A percentile compares a stretch with the other conserved stretches of the same genome.
phyloP scores from a whole-genome alignment of 345 rosid genomes.

The Gossypium sturtianum region DNA sequence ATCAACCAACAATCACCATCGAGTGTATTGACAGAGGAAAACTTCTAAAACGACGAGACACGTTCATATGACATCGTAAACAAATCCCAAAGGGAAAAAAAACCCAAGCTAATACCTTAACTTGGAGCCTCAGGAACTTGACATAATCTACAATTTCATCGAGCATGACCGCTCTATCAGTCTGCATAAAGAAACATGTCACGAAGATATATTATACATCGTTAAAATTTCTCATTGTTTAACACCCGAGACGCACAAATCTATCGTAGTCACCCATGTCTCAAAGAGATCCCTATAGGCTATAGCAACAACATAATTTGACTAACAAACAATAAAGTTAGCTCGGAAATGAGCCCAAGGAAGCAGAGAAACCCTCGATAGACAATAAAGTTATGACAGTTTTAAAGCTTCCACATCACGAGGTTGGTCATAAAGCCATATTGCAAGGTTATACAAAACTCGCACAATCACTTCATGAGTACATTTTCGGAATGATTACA shows the following conservation, averaged over 20 bases:
- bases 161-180: conserved; percentile 96
- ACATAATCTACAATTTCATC: conserved; percentile 99
- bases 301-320: not conserved
- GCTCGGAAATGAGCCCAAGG: not conserved
- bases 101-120: conserved; percentile 52
- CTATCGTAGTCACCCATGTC: not conserved
- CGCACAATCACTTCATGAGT: too few species aligned
- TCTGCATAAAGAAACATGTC: conserved; percentile 41
- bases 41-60: not conserved
- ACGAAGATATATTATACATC: not conserved
- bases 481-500: too few species aligned
- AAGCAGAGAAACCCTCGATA: not conserved
- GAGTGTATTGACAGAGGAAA: not conserved
- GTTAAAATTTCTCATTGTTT: not conserved
- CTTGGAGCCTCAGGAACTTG: conserved; percentile 98
- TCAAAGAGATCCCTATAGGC: not conserved
- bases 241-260: not conserved
- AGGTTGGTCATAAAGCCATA: not conserved
- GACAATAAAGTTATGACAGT: not conserved
- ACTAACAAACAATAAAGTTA: not conserved
- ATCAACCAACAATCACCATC: conserved; percentile 1
- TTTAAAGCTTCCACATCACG: not conserved
- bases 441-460: not conserved
- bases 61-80: not conserved
- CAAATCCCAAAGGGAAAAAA: not conserved